A percentile compares a stretch with the other conserved stretches of the same genome.
phyloP scores from a whole-genome alignment of 345 rosid genomes.

The Euphorbia tirucalli region DNA sequence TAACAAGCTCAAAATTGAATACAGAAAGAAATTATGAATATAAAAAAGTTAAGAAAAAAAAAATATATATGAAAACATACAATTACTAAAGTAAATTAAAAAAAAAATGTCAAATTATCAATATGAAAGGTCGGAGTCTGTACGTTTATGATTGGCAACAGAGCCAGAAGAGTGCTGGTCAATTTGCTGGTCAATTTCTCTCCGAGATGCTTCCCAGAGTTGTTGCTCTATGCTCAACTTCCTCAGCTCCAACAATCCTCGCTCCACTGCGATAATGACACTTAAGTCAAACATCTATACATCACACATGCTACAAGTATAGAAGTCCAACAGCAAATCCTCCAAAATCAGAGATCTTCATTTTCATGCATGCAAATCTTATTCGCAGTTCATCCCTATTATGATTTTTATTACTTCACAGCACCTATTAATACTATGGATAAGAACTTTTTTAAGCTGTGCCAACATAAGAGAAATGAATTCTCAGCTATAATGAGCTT shows the following conservation, averaged over 20 bases:
- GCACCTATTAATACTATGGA: not conserved
- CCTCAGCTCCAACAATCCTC: slow-evolving; percentile 74
- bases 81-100: not conserved
- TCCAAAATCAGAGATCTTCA: not conserved
- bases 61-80: not conserved
- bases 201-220: slow-evolving; percentile 86
- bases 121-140: slow-evolving; percentile 28
- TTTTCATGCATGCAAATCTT: not conserved
- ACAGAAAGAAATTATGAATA: not conserved
- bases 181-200: slow-evolving; percentile 42
- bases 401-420: not conserved
- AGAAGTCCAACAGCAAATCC: not conserved
- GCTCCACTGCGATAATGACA: slow-evolving; percentile 50
- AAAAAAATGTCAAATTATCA: not conserved
- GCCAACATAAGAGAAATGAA: not conserved
- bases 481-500: not conserved
- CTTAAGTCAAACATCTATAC: not conserved
- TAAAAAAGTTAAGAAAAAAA: not conserved
- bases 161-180: slow-evolving; percentile 27
- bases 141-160: slow-evolving; percentile 26
- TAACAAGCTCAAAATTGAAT: slow-evolving; percentile 7
- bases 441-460: not conserved
- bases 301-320: not conserved
- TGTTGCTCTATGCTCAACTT: slow-evolving; percentile 87
- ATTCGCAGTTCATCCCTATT: not conserved